Conservation (phyloP, 345 rosid genomes). For the Garcia nutans region DNA sequence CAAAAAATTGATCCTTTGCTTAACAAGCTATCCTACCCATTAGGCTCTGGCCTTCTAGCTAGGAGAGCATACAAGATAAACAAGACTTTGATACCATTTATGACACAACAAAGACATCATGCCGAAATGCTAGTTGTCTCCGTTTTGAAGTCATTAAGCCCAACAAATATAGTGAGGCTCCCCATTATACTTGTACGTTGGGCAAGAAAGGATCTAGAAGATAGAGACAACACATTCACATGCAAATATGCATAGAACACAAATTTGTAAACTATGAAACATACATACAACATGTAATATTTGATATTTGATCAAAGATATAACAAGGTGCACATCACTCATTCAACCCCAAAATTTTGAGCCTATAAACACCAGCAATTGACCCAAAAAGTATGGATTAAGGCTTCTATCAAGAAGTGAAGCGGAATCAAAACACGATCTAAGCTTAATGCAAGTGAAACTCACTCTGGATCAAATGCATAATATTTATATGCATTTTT, state of each 20-base stretch:
- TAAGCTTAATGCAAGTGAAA: no score
- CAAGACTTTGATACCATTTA: background rate
- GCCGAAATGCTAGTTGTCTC: background rate
- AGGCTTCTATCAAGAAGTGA: no score
- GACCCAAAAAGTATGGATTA: no score
- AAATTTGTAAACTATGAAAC: no score
- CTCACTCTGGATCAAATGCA: no score
- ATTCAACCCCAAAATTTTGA: no score
- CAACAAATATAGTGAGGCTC: background rate
- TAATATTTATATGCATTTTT: no score
- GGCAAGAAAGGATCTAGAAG: background rate
- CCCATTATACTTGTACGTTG: background rate
- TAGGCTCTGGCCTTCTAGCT: background rate
- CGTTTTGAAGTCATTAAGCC: background rate
- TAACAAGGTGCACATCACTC: no score
- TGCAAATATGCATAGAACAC: no score
- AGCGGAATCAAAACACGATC: no score
- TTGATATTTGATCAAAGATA: background rate
- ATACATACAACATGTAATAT: background rate
- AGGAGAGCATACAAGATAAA: background rate
- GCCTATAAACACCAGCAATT: no score
- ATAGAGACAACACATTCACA: no score
- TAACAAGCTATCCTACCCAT: background rate
- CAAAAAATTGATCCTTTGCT: background rate
- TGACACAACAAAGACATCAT: background rate